phyloP scores from a whole-genome alignment of 78 protist species.

The Dictyostelium capitatum region DNA sequence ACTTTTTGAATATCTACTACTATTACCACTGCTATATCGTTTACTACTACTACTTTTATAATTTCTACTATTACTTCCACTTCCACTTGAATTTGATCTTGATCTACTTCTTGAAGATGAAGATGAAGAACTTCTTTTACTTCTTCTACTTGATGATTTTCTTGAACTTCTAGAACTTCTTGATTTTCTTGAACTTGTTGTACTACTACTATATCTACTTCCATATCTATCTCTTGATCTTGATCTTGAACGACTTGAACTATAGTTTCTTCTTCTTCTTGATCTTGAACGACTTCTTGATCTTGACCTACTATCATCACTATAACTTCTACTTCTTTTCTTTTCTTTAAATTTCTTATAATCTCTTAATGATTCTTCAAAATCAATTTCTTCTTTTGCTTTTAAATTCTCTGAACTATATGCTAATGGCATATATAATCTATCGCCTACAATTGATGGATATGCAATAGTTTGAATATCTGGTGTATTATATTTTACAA shows the following conservation, averaged over 20 bases:
- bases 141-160: neutral
- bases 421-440: conserved; percentile 68
- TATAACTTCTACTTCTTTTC: conserved; percentile 17
- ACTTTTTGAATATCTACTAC: conserved; percentile 6
- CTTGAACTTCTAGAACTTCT: neutral
- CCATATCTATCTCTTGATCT: conserved; percentile 39
- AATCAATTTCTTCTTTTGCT: conserved; percentile 30
- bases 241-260: conserved; percentile 47
- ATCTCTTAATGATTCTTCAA: conserved; percentile 40
- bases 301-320: conserved; percentile 14
- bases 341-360: conserved; percentile 66
- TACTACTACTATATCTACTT: neutral
- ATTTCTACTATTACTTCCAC: neutral
- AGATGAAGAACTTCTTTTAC: neutral
- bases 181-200: neutral
- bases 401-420: neutral
- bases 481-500: conserved; percentile 21
- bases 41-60: neutral
- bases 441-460: conserved; percentile 67
- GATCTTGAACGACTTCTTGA: conserved; percentile 20
- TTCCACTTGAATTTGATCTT: neutral
- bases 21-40: neutral
- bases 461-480: conserved; percentile 42
- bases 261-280: conserved; percentile 35
- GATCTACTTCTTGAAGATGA: neutral